Evolutionary conservation across 2,329 filamentous ascomycete genomes (phyloP), one percentile per base, ranked within the genome.

Genomic region (Fusarium sulawesiense): DNA sequence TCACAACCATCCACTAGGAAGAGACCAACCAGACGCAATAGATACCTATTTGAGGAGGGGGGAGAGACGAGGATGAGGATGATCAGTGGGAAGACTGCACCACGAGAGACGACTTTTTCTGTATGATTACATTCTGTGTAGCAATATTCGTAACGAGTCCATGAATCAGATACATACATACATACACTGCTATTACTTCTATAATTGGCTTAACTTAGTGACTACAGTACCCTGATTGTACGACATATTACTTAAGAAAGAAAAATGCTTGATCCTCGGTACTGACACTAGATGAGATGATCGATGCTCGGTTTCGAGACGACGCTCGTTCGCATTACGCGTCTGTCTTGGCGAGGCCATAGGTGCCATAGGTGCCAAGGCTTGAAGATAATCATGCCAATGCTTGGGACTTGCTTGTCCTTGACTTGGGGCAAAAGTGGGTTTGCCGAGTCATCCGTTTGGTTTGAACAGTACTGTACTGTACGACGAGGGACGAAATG

Each of bases 111-210:
- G 34, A 53, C 32, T 42, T 45, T 45, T 44, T 45, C 20, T 42
- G 63, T 72, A 73, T 57, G 68, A 73, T 59, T 71, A 46, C 42
- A 51, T 55, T 64, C 41, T 57, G 34, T 67, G 60, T 72, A 71
- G 27, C 50, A 58, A 56, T 64, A 73, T 56, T 55, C 42, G 58
- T 72, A 50, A 75, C 56, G 73, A 75, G 69, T 60, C 58, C 58
- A 75, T 69, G 73, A 74, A 58, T 46, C 49, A 20, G 34, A 41
- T 41, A 42, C 49, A 42, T 53, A 21, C 30, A 49, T 56, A 48
- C 20, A 64, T 42, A 53, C 18, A 53, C 27, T n/a, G 12, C 21
- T 3, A 25, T 51, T 53, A 41, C 48, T 56, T 69, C 53, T 55
- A 60, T 54, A 59, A 46, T 51, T 67, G 55, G 60, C 27, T 47